phyloP scores from a whole-genome alignment of 768 basidiomycete genomes.

The Austroboletus festivus region DNA sequence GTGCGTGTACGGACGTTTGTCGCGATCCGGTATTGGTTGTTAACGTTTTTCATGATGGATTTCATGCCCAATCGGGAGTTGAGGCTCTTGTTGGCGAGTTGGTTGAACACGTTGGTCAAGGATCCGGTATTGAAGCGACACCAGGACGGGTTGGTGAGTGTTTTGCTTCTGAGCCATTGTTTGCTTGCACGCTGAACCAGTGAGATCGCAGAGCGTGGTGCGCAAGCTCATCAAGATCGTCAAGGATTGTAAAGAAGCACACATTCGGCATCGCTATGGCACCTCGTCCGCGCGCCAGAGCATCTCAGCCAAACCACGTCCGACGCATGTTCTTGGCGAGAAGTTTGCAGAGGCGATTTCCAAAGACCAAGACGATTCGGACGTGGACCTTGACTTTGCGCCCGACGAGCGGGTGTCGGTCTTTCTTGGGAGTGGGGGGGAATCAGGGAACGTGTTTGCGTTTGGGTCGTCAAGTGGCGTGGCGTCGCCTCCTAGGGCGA shows the following conservation, averaged over 20 bases:
- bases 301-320: conserved; percentile 32
- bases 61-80: conserved; percentile 80
- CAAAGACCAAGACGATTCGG: conserved; percentile 56
- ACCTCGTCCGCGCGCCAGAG: conserved; percentile 31
- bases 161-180: not conserved
- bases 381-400: conserved; percentile 76
- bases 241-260: conserved; percentile 73
- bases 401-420: conserved; percentile 45
- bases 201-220: conserved; percentile 60
- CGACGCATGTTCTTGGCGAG: conserved; percentile 53
- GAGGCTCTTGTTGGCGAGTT: conserved; percentile 66
- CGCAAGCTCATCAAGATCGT: conserved; percentile 80
- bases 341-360: conserved; percentile 60
- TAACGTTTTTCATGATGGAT: conserved; percentile 88
- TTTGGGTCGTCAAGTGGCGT: conserved; percentile 26
- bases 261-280: conserved; percentile 41
- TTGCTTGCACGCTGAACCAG: conserved; percentile 4
- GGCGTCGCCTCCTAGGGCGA: conserved; percentile 38
- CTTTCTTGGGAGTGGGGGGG: conserved; percentile 33
- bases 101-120: conserved; percentile 74
- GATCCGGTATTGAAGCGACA: conserved; percentile 70
- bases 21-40: conserved; percentile 85
- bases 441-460: conserved; percentile 46
- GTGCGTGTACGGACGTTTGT: conserved; percentile 89
- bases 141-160: conserved; percentile 67